These are phyloP conservation scores for Exophiala phaeomuriformis DNA, from an alignment of 2,329 filamentous ascomycete species.

Conservation along the genomic window DNA sequence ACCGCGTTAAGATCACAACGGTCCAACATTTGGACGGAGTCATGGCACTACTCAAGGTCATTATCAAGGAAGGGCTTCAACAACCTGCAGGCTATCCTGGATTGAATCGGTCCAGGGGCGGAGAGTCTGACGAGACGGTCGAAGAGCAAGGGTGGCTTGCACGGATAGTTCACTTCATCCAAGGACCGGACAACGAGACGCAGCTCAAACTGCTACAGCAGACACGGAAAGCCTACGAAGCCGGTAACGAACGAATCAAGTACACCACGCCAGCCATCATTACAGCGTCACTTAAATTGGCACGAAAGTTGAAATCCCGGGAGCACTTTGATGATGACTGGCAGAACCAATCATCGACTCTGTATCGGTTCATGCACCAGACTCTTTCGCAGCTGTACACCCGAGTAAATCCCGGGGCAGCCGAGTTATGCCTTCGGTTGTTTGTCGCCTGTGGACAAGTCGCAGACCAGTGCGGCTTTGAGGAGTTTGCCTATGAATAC, in stretches of 20 bases:
- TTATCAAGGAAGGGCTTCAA: conserved; percentile 89
- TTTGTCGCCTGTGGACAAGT: conserved; percentile 91
- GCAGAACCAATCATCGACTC: conserved; percentile 64
- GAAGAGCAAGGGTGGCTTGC: conserved; percentile 98
- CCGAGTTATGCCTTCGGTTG: conserved; percentile 79
- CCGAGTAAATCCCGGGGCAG: conserved; percentile 71
- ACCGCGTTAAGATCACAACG: conserved; percentile 71
- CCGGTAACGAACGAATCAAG: conserved; percentile 90
- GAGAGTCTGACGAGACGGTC: conserved; percentile 92
- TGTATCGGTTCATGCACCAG: conserved; percentile 95
- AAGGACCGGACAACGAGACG: conserved; percentile 78
- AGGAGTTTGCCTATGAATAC: conserved; percentile 96
- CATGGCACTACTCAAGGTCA: conserved; percentile 76
- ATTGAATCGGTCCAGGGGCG: conserved; percentile 62
- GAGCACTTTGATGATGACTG: conserved; percentile 80
- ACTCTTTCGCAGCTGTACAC: conserved; percentile 80
- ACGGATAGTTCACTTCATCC: conserved; percentile 79
- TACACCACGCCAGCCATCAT: conserved; percentile 92
- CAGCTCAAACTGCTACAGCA: conserved; percentile 86
- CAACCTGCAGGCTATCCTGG: conserved; percentile 77
- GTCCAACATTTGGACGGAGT: conserved; percentile 78
- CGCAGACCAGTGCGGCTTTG: conserved; percentile 81
- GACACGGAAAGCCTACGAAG: conserved; percentile 74
- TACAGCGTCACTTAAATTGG: conserved; percentile 82
- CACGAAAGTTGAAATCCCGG: conserved; percentile 76